Conservation (phyloP, 495 filamentous ascomycete genomes). For the Penicillium cataractarum region DNA sequence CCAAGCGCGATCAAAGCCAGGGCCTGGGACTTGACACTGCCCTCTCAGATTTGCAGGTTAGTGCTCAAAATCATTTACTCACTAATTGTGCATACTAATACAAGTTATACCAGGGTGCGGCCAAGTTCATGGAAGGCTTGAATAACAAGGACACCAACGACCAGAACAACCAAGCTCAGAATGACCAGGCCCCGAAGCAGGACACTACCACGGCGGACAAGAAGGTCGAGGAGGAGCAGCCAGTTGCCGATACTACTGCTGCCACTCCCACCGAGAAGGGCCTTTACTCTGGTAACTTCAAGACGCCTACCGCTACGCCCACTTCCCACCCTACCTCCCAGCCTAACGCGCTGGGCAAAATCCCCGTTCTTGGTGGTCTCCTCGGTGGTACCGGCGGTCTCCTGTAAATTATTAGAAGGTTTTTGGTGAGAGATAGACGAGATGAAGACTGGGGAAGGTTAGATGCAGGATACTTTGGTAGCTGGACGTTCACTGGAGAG, state of each 20-base stretch:
- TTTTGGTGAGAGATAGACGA: neutral
- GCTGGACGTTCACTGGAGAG: neutral
- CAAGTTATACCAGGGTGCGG: constrained; percentile 17
- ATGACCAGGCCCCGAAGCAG: constrained; percentile 12
- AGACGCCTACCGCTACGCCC: constrained; percentile 27
- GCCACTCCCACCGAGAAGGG: constrained; percentile 25
- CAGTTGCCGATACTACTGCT: constrained; percentile 8
- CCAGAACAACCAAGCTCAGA: constrained; percentile 17
- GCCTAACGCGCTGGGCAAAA: constrained; percentile 30
- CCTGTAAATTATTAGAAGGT: constrained; percentile 14
- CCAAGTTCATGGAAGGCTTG: constrained; percentile 25
- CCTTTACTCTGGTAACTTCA: constrained; percentile 29
- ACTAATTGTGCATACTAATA: neutral
- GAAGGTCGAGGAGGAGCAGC: constrained; percentile 9
- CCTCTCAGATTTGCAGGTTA: constrained; percentile 24
- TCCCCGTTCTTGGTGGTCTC: constrained; percentile 41
- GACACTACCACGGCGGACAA: neutral
- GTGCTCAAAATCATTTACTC: neutral
- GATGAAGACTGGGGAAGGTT: neutral
- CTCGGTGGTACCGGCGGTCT: constrained; percentile 25
- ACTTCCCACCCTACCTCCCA: constrained; percentile 27
- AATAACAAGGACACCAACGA: constrained; percentile 18
- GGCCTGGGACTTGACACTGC: constrained; percentile 20
- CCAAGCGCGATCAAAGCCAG: constrained; percentile 25
- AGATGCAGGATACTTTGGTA: neutral